Conservation (phyloP, 306 rosid species). For the Calophaca sinica region DNA sequence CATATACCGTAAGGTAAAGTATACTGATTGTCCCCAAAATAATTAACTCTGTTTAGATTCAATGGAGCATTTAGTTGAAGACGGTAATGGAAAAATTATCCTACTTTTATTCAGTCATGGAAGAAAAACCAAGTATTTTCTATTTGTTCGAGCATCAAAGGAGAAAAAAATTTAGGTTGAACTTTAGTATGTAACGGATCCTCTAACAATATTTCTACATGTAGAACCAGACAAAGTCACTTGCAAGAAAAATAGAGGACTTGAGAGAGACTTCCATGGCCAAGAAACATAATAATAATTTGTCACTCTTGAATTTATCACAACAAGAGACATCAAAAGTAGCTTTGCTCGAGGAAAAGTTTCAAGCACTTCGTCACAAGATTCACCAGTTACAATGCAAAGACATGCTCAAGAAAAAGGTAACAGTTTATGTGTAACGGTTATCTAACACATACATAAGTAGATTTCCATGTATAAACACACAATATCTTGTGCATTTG, state of each 20-base stretch:
- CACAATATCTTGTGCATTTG: conserved; percentile 5
- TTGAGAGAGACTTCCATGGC: conserved; percentile 52
- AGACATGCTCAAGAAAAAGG: conserved; percentile 71
- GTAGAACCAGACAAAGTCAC: conserved; percentile 71
- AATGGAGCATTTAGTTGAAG: neutral
- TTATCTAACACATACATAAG: no score
- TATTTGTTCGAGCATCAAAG: conserved; percentile 10
- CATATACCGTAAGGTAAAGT: no score
- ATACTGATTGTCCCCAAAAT: no score
- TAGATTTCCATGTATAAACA: no score
- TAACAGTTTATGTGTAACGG: conserved; percentile 29
- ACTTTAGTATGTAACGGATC: conserved; percentile 30
- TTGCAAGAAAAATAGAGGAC: conserved; percentile 61
- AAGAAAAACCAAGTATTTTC: neutral
- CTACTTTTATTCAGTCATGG: neutral
- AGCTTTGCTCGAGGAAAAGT: conserved; percentile 70
- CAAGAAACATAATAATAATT: conserved; percentile 48
- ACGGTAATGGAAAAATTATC: neutral
- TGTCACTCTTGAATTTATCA: conserved; percentile 56
- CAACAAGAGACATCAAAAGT: conserved; percentile 50
- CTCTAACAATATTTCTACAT: conserved; percentile 51
- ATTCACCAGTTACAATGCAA: conserved; percentile 75
- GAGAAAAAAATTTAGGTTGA: conserved; percentile 34
- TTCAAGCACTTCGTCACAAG: conserved; percentile 67
- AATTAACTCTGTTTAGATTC: neutral